phyloP scores from a whole-genome alignment of 306 rosid genomes.

The Coriaria nepalensis region DNA sequence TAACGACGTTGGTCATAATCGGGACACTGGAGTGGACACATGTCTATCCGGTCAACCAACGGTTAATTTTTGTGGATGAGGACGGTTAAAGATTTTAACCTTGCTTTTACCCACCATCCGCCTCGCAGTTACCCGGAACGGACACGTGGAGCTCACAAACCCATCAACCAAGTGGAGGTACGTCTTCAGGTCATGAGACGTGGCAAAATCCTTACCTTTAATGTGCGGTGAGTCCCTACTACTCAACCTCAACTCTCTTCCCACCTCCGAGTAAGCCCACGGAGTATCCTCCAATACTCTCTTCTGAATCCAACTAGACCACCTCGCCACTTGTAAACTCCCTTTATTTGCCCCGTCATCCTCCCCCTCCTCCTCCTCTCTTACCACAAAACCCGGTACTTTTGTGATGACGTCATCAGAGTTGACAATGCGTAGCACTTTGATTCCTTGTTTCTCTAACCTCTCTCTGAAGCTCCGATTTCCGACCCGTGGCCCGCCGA shows the following conservation, averaged over 20 bases:
- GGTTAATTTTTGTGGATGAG: no score
- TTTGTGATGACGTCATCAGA: constrained; percentile 48
- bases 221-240: constrained; percentile 49
- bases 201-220: constrained; percentile 28
- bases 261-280: constrained; percentile 65
- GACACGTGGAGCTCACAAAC: constrained; percentile 49
- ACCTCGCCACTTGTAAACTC: constrained; percentile 5
- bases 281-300: constrained; percentile 31
- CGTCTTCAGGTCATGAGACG: constrained; percentile 63
- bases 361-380: neutral
- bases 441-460: constrained; percentile 37
- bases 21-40: no score
- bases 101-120: constrained; percentile 15
- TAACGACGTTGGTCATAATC: no score
- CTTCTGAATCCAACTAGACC: constrained; percentile 36
- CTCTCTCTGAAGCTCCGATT: constrained; percentile 33
- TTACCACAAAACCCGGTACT: constrained; percentile 47
- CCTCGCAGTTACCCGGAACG: constrained; percentile 37
- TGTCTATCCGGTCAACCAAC: no score
- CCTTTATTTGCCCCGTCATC: constrained; percentile 1
- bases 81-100: no score
- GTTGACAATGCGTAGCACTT: constrained; percentile 53
- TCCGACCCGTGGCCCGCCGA: constrained; percentile 76
- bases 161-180: constrained; percentile 56
- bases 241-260: constrained; percentile 52